Evolutionary conservation across 495 filamentous ascomycete genomes (phyloP), one percentile per base, ranked within the genome.

Genomic region (Aspergillus cristatus): DNA sequence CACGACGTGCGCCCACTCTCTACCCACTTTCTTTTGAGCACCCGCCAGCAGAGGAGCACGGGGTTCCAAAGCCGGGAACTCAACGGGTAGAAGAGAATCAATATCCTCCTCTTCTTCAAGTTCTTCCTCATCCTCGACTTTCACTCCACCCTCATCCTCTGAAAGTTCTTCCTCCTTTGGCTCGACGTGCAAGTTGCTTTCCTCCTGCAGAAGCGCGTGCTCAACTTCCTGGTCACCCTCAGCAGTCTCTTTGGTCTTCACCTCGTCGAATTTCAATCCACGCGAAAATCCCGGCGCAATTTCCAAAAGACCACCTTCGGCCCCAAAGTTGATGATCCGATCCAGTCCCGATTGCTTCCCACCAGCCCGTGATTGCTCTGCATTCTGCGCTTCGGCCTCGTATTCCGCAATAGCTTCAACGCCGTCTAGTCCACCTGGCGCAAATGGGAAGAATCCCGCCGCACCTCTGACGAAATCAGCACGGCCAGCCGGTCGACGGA

Each of bases 1-100:
- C 1, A 98, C 88, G 75, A 97, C 88, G 57, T 98, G 91, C 17
- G 91, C 91, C 91, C 91, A 97, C 67, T 97, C 87, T 51, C 70
- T 81, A 2, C 84, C 84, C 35, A 75, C 77, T 43, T 81, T 79
- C 46, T 77, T 83, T 45, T 81, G 67, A 37, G 74, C 72, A n/a
- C 80, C 76, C 17, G 78, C 61, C 18, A 84, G 71, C n/a, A 96
- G 75, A 8, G 73, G 71, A 16, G 77, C 75, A 51, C 77, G 84
- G n/a, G 91, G 86, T 53, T 93, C 86, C 13, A 98, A 54, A 25
- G 94, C 82, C 12, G 93, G 86, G 52, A 95, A 98, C 51, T 97
- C 93, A 24, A 93, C 75, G 0, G 91, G 91, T 13, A 98, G 57
- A n/a, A 97, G 57, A 14, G 80, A 73, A 53, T 98, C 91, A 32